Evolutionary conservation across 2,329 filamentous ascomycete genomes (phyloP), one percentile per base, ranked within the genome.

Genomic region (Fusarium caatingaense): DNA sequence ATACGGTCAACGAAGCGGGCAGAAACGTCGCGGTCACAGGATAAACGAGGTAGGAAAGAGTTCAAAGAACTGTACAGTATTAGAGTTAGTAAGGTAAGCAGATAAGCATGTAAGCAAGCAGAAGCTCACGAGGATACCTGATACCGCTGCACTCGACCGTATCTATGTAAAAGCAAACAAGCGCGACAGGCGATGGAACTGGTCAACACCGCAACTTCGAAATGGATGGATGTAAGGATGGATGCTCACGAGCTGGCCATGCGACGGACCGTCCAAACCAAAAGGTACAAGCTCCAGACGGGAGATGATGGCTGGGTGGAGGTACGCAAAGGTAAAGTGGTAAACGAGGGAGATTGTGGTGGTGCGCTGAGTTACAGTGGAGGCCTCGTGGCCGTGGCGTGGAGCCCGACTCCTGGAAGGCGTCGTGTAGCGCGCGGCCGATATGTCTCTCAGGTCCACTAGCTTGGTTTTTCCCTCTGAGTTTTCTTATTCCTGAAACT

Each of bases 111-210:
- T 27, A 42, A 53, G 34, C 25, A 54, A 44, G 37, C 34, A n/a
- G 16, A 54, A 28, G 34, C 32, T 23, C 49, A 27, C 30, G 28
- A 32, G 46, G 25, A 8, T n/a, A 27, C 16, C n/a, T 37, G 34
- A 37, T 11, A n/a, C 34, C 34, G 10, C 34, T 37, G 34, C 18
- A 37, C 34, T 37, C 18, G 34, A 37, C 34, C 34, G 34, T 37
- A 37, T 37, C 34, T 20, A 37, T 23, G 20, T 48, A 66, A 61
- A 62, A 54, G 55, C 23, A 64, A 70, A 47, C 66, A 75, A 75
- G 71, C 73, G 73, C 73, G 72, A 68, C 70, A 75, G 60, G 71
- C 73, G 73, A 72, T 37, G 71, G 72, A 72, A 60, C 60, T 60
- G 44, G 47, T 60, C 72, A 69, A 72, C 69, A 75, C 71, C 71